Evolutionary conservation across 140 eudicot genomes (phyloP), one percentile per base, ranked within the genome.

Genomic region (Anethum foeniculum): DNA sequence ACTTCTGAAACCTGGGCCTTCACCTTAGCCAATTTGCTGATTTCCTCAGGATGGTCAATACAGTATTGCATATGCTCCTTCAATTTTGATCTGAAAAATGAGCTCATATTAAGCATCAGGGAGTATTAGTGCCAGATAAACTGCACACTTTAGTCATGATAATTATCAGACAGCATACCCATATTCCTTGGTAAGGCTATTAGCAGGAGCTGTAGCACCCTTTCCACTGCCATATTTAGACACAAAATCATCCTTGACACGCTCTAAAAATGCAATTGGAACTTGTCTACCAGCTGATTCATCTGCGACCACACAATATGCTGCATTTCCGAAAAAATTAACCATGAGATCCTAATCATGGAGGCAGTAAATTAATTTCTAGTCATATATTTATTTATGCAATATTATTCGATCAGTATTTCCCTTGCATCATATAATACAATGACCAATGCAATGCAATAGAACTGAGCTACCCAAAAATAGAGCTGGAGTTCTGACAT

Each of bases 1-100:
- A 86, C 89, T 76, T 86, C 89, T 65, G 89, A 83, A 86, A 86
- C 89, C 79, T 86, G 89, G 71, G 87, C 89, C 75, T 86, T 86
- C 81, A 86, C 89, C 60, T 86, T 86, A 13, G 87, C 56, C 38
- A 86, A 75, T 46, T 86, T 86, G 87, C 89, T 86, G 27, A 86
- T 83, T 79, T 86, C 89, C 56, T 86, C 89, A 0, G 89, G 87
- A 80, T 86, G 82, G 79, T 86, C 87, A 39, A 83, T 41, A 64
- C 85, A 83, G 67, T 86, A 86, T 75, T 78, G 82, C 89, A 86
- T 86, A 48, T 83, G 89, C 64, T 83, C 89, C 85, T 86, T 86
- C 82, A 86, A 39, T 77, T 86, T 83, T 54, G 87, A 80, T 62
- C 89, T 86, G 80, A 52, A 58, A 44, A 75, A 77, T 19, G 41